Evolutionary conservation across 2,329 filamentous ascomycete species (phyloP).

Genomic region (Ilyonectria destructans): DNA sequence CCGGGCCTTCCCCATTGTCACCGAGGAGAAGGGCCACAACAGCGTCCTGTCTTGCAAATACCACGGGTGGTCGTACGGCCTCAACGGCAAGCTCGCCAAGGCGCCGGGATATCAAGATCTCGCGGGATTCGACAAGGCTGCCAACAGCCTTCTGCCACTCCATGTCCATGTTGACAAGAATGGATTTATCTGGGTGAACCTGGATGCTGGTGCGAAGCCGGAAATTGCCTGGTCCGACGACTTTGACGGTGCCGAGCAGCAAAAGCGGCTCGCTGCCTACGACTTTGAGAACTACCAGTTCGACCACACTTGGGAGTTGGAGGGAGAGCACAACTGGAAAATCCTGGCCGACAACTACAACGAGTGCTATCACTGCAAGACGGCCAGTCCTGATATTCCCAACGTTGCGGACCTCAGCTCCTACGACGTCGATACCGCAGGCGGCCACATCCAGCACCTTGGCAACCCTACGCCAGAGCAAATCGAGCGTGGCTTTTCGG

Average conservation of each 20-base stretch:
- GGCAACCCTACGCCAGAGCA: conserved; percentile 65
- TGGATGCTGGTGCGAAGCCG: conserved; percentile 63
- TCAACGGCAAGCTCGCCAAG: conserved; percentile 71
- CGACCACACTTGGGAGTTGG: conserved; percentile 72
- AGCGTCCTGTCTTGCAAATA: conserved; percentile 73
- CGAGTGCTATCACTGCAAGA: conserved; percentile 76
- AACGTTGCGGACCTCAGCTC: conserved; percentile 71
- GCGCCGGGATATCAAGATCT: conserved; percentile 73
- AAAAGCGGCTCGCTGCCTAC: conserved; percentile 62
- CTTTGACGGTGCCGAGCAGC: conserved; percentile 64
- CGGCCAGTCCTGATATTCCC: conserved; percentile 72
- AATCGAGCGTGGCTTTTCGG: conserved; percentile 62
- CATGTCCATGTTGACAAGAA: conserved; percentile 68
- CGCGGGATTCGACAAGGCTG: conserved; percentile 68
- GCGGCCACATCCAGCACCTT: conserved; percentile 67
- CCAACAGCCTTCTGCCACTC: conserved; percentile 71
- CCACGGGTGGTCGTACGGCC: conserved; percentile 75
- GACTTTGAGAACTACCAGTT: conserved; percentile 70
- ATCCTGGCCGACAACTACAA: conserved; percentile 77
- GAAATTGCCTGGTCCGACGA: conserved; percentile 69
- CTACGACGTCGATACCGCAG: conserved; percentile 67
- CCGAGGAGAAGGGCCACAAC: conserved; percentile 65
- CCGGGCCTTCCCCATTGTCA: conserved; percentile 73
- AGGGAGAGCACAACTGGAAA: conserved; percentile 74
- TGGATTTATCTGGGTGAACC: conserved; percentile 73